Evolutionary conservation across 352 stramenopile genomes (phyloP), one percentile per base, ranked within the genome.

Genomic region (Phytophthora crassamura): DNA sequence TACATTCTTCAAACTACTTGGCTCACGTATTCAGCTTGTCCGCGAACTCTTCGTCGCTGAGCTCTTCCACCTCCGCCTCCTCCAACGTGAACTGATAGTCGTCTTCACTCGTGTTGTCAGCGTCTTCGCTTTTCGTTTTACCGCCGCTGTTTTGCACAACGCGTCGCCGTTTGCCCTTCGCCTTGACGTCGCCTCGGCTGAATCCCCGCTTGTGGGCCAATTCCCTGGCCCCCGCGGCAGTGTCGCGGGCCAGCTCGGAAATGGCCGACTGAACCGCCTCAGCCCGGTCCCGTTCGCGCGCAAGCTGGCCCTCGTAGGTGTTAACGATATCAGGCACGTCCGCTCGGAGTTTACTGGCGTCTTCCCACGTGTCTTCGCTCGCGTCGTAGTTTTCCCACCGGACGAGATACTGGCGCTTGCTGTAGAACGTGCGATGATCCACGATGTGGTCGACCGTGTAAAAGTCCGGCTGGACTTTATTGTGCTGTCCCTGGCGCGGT

Each of bases 381-480:
- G 73, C 73, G 38, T 81, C 71, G 62, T 91, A 93, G 30, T 76
- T 78, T 46, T 91, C 81, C 82, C 84, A 93, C 39, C 79, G 78
- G 4, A 93, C 82, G 0, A 83, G 58, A 50, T 90, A 93, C 58
- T 88, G 52, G 16, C 78, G 80, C 51, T 74, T 83, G 33, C 69
- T 67, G 35, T 69, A 61, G 16, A 60, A 57, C n/a, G 69, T 47
- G 15, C 79, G 77, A 40, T 90, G 69, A 57, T 61, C 73, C 4
- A 91, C 77, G 32, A 93, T 87, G 49, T 82, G 77, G 35, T 91
- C 80, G 18, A 90, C 84, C 20, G 67, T 81, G 45, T 79, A 93
- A 14, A 90, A 72, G 15, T 48, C 39, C 4, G 36, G 25, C 20
- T 38, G 5, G 48, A 36, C 20, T 45, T 43, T 6, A 45, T 22